phyloP scores from a whole-genome alignment of 192 early-diverging fungal species.

The Coemansia sp. region DNA sequence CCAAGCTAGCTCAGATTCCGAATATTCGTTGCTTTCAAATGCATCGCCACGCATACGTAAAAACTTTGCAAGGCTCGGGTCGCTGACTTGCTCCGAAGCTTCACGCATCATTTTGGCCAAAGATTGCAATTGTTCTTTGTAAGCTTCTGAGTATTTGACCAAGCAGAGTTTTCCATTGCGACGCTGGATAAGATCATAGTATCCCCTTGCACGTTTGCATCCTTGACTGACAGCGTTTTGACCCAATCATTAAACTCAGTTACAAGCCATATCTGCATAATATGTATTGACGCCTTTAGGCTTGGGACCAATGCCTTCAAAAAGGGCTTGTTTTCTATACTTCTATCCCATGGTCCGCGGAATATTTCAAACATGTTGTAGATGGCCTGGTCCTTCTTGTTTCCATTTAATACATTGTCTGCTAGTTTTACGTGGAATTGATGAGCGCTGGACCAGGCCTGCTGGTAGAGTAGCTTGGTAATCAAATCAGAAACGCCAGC shows the following conservation, averaged over 20 bases:
- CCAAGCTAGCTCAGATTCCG: constrained; percentile 70
- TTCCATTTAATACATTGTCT: constrained; percentile 11
- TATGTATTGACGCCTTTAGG: too few relatives aligned
- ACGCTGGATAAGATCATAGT: constrained; percentile 61
- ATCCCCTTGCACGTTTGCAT: constrained; percentile 59
- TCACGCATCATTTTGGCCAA: constrained; percentile 57
- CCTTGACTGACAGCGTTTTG: background rate
- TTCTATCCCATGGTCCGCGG: constrained; percentile 51
- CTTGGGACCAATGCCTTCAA: too few relatives aligned
- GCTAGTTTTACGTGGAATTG: constrained; percentile 52
- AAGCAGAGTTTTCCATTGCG: constrained; percentile 32
- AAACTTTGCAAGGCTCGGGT: constrained; percentile 57
- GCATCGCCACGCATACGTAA: constrained; percentile 57
- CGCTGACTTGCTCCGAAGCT: constrained; percentile 59
- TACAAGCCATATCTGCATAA: too few relatives aligned
- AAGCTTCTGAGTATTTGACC: constrained; percentile 59
- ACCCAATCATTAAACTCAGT: too few relatives aligned
- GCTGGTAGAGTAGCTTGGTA: constrained; percentile 62
- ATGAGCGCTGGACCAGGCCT: constrained; percentile 65
- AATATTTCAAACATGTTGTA: constrained; percentile 61
- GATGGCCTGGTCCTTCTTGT: constrained; percentile 31
- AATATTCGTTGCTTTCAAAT: constrained; percentile 63
- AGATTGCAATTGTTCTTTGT: constrained; percentile 56
- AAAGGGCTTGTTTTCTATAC: too few relatives aligned
- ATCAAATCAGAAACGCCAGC: constrained; percentile 62